phyloP scores from a whole-genome alignment of 73 alveolate species.

The Tetrahymena malaccensis region DNA sequence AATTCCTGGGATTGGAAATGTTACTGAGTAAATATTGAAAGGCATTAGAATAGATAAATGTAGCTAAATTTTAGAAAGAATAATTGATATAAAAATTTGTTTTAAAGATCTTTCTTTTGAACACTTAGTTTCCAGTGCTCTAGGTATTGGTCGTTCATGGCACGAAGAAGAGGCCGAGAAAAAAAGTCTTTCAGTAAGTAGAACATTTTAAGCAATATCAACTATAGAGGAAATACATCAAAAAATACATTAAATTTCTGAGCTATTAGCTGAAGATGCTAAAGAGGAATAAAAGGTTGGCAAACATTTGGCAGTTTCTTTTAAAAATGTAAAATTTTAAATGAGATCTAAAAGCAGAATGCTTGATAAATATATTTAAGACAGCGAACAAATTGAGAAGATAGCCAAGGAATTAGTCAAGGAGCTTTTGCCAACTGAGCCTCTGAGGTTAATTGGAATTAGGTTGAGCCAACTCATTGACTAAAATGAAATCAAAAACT shows the following conservation, averaged over 20 bases:
- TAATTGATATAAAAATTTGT: conserved; percentile 41
- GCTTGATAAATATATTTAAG: conserved; percentile 2
- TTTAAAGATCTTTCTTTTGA: conserved; percentile 43
- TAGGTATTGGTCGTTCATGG: conserved; percentile 54
- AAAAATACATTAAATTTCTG: conserved; percentile 15
- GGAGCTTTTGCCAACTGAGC: conserved; percentile 1
- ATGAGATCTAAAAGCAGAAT: not conserved
- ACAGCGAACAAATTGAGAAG: not conserved
- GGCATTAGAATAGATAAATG: conserved; percentile 58
- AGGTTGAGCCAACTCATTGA: conserved; percentile 1
- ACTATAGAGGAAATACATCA: conserved; percentile 26
- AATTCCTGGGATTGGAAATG: conserved; percentile 91
- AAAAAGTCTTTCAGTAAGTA: conserved; percentile 41
- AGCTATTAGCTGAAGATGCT: conserved; percentile 18
- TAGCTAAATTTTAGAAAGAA: conserved; percentile 51
- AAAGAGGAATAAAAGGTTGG: conserved; percentile 16
- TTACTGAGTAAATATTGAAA: conserved; percentile 54
- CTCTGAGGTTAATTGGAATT: conserved; percentile 30
- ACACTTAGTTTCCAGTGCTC: conserved; percentile 44
- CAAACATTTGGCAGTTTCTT: conserved; percentile 18
- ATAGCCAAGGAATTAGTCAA: conserved; percentile 10
- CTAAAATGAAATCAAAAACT: not conserved
- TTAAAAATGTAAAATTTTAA: conserved; percentile 42
- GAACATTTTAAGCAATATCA: conserved; percentile 23
- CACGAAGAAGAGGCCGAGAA: conserved; percentile 64